Percentiles rank a stretch among this genome's conserved stretches.
Evolutionary conservation across 176 grass and related monocot genomes (phyloP).

Genomic region (Bothriochloa decipiens): DNA sequence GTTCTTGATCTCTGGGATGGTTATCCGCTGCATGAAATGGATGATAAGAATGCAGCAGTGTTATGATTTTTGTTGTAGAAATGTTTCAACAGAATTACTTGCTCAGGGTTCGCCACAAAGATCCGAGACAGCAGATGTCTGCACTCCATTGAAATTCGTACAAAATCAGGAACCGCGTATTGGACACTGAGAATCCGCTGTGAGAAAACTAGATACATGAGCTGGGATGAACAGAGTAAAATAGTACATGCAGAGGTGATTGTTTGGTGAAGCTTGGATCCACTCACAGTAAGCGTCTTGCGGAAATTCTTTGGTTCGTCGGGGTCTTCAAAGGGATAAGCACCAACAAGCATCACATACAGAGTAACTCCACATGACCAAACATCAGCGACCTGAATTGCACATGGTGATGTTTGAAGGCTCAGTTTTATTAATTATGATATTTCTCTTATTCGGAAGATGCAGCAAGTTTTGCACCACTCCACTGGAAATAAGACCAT

Average conservation of each 20-base stretch:
- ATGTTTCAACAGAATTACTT: slow-evolving; percentile 49
- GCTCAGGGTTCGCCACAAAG: slow-evolving; percentile 88
- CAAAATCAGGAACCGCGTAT: slow-evolving; percentile 77
- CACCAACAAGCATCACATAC: slow-evolving; percentile 97
- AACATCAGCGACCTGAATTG: slow-evolving; percentile 89
- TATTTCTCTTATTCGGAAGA: not conserved
- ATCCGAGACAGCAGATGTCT: slow-evolving; percentile 89
- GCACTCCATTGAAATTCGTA: slow-evolving; percentile 87
- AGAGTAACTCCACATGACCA: slow-evolving; percentile 98
- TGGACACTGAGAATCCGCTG: slow-evolving; percentile 96
- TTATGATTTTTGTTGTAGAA: not conserved
- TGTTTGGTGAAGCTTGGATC: slow-evolving; percentile 14
- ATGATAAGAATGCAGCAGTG: slow-evolving; percentile 20
- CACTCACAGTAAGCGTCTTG: slow-evolving; percentile 85
- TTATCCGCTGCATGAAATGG: slow-evolving; percentile 68
- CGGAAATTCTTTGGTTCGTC: slow-evolving; percentile 89
- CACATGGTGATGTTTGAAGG: not conserved
- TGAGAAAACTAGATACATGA: slow-evolving; percentile 29
- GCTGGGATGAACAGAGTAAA: not conserved
- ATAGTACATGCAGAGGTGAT: not conserved
- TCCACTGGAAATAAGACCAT: not conserved
- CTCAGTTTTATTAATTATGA: not conserved
- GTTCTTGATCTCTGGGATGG: slow-evolving; percentile 95
- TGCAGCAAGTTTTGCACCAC: not conserved
- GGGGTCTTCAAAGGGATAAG: slow-evolving; percentile 96